Evolutionary conservation across 495 filamentous ascomycete species (phyloP).

Genomic region (Talaromyces borbonicus): DNA sequence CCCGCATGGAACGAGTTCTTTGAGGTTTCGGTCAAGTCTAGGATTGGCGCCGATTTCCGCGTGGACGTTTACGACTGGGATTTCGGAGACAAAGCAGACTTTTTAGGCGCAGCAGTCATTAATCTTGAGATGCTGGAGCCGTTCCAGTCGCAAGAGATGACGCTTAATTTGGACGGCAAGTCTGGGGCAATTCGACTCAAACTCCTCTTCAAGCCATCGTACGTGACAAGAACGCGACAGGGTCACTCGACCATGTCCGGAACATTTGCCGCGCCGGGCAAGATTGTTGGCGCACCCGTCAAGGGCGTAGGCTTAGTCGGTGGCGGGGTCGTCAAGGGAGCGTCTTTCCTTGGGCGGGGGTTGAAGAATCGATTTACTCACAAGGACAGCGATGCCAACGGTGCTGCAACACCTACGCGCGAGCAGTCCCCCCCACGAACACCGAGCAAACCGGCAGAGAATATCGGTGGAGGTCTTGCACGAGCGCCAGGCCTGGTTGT

Average conservation of each 20-base stretch:
- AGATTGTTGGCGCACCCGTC: constrained; percentile 85
- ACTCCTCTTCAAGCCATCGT: constrained; percentile 88
- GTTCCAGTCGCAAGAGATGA: constrained; percentile 62
- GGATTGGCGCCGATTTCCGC: constrained; percentile 77
- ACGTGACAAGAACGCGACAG: constrained; percentile 77
- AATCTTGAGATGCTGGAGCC: constrained; percentile 77
- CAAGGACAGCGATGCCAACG: constrained; percentile 48
- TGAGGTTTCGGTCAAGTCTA: constrained; percentile 67
- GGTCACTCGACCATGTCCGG: constrained; percentile 90
- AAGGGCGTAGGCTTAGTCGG: constrained; percentile 80
- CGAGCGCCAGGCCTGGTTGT: constrained; percentile 20
- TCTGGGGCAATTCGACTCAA: constrained; percentile 73
- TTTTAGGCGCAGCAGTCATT: constrained; percentile 66
- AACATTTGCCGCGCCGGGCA: constrained; percentile 83
- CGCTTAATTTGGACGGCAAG: constrained; percentile 76
- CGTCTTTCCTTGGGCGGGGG: constrained; percentile 73
- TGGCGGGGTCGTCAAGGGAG: constrained; percentile 75
- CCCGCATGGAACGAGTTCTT: constrained; percentile 96
- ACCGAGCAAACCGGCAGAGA: constrained; percentile 13
- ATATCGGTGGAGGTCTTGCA: constrained; percentile 28
- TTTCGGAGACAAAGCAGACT: constrained; percentile 84
- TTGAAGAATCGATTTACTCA: constrained; percentile 50
- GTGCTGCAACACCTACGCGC: constrained; percentile 13
- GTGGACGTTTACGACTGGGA: constrained; percentile 92
- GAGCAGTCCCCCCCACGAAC: constrained; percentile 20